Evolutionary conservation across 345 rosid species (phyloP), one percentile per base, ranked within the genome.

Genomic region (Eucalyptus sp.): DNA sequence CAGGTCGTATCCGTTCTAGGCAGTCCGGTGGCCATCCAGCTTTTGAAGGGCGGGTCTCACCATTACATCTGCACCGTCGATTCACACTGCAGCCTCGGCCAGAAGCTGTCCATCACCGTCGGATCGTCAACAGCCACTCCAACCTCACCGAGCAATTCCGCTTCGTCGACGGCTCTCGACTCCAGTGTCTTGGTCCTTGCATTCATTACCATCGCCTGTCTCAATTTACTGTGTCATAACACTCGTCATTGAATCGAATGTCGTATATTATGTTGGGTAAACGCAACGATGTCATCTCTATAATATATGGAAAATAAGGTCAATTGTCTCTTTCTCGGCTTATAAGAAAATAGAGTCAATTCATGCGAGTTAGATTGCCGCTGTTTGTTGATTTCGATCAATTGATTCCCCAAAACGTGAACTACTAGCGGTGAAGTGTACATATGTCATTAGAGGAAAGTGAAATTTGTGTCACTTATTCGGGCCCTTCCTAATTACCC

Each of bases 51-150:
- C 8, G 83, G 81, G 5, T 79, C 43, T 7, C 20, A 84, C 27
- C 31, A 50, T 10, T 89, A 89, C 80, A 81, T 92, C 60, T 92
- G 92, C 91, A 87, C 90, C 10, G 84, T 90, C 76, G 89, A 48
- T 25, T 79, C 76, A 15, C 92, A 90, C 50, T 91, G 91, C 64
- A 37, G 76, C 17, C 80, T 14, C 8, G 91, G 93, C 79, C 92
- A 91, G 88, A 91, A 90, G 89, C 88, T 91, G 86, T 48, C 83
- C 31, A 22, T 90, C 87, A 86, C 41, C 18, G 31, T 89, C 8
- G 88, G 90, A 71, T 71, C 46, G 3, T 37, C 81, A 6, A 12
- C 81, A 37, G 14, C 81, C 2, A 1, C 27, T 71, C 8, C 71
- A 5, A 29, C 81, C 46, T 71, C 81, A 37, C 81, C 81, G 0